A percentile compares a stretch with the other conserved stretches of the same genome.
Evolutionary conservation across 2,329 filamentous ascomycete genomes (phyloP).

Genomic region (Apiospora arundinis): DNA sequence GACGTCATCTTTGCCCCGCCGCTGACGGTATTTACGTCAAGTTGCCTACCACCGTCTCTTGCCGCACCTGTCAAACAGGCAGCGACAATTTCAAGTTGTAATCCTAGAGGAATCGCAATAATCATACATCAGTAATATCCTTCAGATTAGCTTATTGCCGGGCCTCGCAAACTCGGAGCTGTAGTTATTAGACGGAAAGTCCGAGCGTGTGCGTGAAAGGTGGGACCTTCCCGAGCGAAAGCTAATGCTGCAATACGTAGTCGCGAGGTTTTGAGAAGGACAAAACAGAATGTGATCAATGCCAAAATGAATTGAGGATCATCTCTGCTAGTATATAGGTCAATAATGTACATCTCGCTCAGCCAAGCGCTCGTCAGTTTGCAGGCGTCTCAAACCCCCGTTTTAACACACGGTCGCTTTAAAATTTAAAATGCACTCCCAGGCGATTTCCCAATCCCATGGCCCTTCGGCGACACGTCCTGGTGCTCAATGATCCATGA

Average conservation of each 20-base stretch:
- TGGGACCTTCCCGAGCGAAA: background rate
- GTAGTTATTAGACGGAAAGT: background rate
- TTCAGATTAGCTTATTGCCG: background rate
- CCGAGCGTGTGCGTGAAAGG: background rate
- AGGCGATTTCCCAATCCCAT: background rate
- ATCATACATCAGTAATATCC: background rate
- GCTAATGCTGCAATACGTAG: background rate
- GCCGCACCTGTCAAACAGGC: background rate
- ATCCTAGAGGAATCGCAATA: background rate
- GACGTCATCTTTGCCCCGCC: slow-evolving; percentile 1
- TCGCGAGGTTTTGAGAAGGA: background rate
- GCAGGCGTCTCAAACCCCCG: too few species aligned
- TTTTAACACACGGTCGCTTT: background rate
- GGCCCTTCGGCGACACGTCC: background rate
- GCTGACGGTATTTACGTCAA: background rate
- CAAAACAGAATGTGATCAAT: background rate
- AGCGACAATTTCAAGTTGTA: too few species aligned
- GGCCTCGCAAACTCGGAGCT: background rate
- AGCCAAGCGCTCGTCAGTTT: background rate
- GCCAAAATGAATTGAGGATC: background rate
- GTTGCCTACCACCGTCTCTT: background rate
- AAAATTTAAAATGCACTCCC: background rate
- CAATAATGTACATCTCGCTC: background rate
- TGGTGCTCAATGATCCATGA: background rate
- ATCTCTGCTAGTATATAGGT: background rate